These are phyloP conservation scores for Gracilaria domingensis DNA, from an alignment of 23 red algal genomes.

Conservation along the genomic window DNA sequence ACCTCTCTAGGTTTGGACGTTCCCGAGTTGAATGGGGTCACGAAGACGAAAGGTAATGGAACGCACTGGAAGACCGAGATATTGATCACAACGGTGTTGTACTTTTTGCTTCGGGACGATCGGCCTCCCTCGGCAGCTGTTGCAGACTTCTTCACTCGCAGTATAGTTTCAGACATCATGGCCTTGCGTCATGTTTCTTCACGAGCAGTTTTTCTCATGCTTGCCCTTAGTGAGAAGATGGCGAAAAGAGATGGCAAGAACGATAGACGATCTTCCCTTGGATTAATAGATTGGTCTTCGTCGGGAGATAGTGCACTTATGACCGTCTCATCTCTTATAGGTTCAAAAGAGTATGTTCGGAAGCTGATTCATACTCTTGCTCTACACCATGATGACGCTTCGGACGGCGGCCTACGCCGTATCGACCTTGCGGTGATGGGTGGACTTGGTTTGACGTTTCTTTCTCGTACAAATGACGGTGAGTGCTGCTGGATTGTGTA, in stretches of 20 bases:
- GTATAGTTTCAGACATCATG: constrained; percentile 81
- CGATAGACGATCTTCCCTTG: neutral
- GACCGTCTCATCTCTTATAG: constrained; percentile 43
- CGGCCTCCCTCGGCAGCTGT: constrained; percentile 55
- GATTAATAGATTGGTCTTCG: neutral
- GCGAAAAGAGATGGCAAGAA: neutral
- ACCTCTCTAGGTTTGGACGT: neutral
- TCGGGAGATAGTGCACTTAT: constrained; percentile 25
- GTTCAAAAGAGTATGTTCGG: constrained; percentile 53
- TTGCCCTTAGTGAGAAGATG: constrained; percentile 62
- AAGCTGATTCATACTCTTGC: constrained; percentile 79
- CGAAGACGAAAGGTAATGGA: constrained; percentile 17
- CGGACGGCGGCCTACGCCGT: constrained; percentile 18
- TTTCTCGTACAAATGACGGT: constrained; percentile 71
- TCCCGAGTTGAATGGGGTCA: too few relatives aligned
- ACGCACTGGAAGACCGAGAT: constrained; percentile 80
- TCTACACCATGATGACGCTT: constrained; percentile 73
- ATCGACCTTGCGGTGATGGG: constrained; percentile 19
- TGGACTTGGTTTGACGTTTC: constrained; percentile 42
- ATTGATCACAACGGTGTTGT: constrained; percentile 70
- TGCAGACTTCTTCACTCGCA: constrained; percentile 62
- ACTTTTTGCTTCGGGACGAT: constrained; percentile 71
- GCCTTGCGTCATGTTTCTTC: constrained; percentile 68
- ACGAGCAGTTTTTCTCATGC: constrained; percentile 66
- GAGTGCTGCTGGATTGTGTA: constrained; percentile 74